Conservation (phyloP, 108 stramenopile genomes). For the Pseudonitzschia multiseries region DNA sequence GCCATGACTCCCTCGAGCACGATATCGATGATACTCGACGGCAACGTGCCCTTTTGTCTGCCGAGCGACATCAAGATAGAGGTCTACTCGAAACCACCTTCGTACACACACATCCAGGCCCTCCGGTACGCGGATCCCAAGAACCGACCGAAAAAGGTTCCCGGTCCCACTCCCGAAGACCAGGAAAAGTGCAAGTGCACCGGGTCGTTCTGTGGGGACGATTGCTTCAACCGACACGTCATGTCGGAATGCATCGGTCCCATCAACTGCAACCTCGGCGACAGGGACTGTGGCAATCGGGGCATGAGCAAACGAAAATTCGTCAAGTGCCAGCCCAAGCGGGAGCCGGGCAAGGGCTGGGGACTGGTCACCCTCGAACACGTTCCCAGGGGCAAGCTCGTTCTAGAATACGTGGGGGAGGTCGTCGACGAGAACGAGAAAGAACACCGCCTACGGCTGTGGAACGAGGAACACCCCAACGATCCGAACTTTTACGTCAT, state of each 20-base stretch:
- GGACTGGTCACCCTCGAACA: conserved; percentile 75
- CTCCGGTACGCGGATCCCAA: conserved; percentile 47
- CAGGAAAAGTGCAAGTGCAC: conserved; percentile 65
- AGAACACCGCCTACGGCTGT: conserved; percentile 62
- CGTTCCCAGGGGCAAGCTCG: conserved; percentile 68
- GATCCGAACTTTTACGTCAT: conserved; percentile 96
- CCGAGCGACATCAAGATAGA: conserved; percentile 67
- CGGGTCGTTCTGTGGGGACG: conserved; percentile 61
- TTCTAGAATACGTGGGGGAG: conserved; percentile 92
- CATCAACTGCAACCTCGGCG: conserved; percentile 77
- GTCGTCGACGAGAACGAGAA: conserved; percentile 83
- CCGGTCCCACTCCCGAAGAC: conserved; percentile 28
- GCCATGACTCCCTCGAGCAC: neutral
- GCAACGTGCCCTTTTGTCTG: conserved; percentile 48
- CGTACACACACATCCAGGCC: conserved; percentile 60
- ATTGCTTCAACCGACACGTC: conserved; percentile 79
- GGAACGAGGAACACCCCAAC: conserved; percentile 80
- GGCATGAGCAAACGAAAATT: conserved; percentile 50
- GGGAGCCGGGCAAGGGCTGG: conserved; percentile 89
- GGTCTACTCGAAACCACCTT: conserved; percentile 71
- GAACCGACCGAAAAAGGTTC: conserved; percentile 60
- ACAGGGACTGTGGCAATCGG: conserved; percentile 84
- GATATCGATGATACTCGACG: conserved; percentile 12
- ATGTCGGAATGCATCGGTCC: conserved; percentile 81
- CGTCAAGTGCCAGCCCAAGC: conserved; percentile 69